Evolutionary conservation across 2,329 filamentous ascomycete species (phyloP), one percentile per base, ranked within the genome.

Genomic region (Coniochaeta ligniaria): DNA sequence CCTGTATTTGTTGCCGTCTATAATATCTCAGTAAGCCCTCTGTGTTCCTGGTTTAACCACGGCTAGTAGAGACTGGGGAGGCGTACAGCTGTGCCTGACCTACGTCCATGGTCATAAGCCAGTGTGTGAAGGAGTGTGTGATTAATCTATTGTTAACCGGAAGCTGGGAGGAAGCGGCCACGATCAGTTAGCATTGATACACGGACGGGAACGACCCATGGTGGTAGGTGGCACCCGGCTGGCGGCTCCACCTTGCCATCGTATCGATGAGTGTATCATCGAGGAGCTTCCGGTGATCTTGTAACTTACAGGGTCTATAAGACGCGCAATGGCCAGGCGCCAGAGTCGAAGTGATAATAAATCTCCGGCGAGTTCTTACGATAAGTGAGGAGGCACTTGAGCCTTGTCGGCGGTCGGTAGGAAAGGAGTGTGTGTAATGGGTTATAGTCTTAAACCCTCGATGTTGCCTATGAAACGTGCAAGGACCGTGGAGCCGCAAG

Each of bases 61-160:
- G 60, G 38, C 31, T 26, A 47, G 22, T 62, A 65, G 64, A 63
- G 62, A 65, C 65, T 64, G 65, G 68, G 62, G 67, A 58, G 65
- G 69, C 81, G 72, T 81, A 85, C 82, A 82, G 70, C 68, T 81
- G 77, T 69, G 77, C 72, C 68, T 83, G 79, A 68, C 72, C 76
- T 64, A 79, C 74, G 68, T 82, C 78, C 81, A 83, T 83, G 74
- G 70, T 73, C 72, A 70, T 67, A 68, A 68, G 64, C 68, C 66
- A 66, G 65, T 70, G 65, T 63, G 61, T 64, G 68, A 72, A 66
- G 68, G 70, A 74, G 67, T 68, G 70, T 71, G 70, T 62, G 64
- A 66, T 71, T 70, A 70, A 71, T 72, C 69, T 73, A 72, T 72
- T 71, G 72, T 69, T 63, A 66, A 67, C 65, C 65, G 69, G 70